These are phyloP conservation scores for Chernovozyma sophiae-reginae DNA, from an alignment of 1,139 yeast species.

Conservation along the genomic window DNA sequence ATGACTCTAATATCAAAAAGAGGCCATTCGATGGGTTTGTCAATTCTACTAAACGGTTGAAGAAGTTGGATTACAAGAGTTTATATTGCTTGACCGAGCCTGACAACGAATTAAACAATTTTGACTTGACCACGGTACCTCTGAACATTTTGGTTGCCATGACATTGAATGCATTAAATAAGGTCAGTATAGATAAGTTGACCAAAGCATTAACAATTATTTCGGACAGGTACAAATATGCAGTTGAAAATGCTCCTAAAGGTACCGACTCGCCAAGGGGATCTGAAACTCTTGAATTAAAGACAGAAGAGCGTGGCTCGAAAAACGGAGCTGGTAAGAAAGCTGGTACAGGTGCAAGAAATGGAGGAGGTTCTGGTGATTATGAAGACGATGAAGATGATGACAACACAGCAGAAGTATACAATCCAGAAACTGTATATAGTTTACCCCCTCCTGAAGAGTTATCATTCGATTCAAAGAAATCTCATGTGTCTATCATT, in stretches of 20 bases:
- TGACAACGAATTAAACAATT: slow-evolving; percentile 53
- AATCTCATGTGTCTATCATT: slow-evolving; percentile 49
- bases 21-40: slow-evolving; percentile 37
- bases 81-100: slow-evolving; percentile 63
- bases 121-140: slow-evolving; percentile 69
- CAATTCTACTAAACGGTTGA: slow-evolving; percentile 27
- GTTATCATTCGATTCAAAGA: slow-evolving; percentile 45
- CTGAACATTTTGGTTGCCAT: slow-evolving; percentile 59
- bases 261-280: background rate
- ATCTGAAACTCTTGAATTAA: slow-evolving; percentile 2
- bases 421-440: slow-evolving; percentile 43
- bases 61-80: slow-evolving; percentile 31
- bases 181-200: slow-evolving; percentile 50
- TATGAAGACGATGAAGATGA: slow-evolving; percentile 27
- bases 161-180: slow-evolving; percentile 60
- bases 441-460: slow-evolving; percentile 56
- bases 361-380: slow-evolving; percentile 10
- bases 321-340: slow-evolving; percentile 4
- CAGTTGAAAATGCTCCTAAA: slow-evolving; percentile 12
- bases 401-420: slow-evolving; percentile 32
- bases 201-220: slow-evolving; percentile 68
- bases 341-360: slow-evolving; percentile 3
- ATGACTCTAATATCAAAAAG: slow-evolving; percentile 32
- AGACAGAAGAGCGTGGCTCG: slow-evolving; percentile 6
- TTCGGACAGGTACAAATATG: slow-evolving; percentile 51